These are phyloP conservation scores for Nemophila menziesii DNA, from an alignment of 257 asterid genomes.

Conservation along the genomic window DNA sequence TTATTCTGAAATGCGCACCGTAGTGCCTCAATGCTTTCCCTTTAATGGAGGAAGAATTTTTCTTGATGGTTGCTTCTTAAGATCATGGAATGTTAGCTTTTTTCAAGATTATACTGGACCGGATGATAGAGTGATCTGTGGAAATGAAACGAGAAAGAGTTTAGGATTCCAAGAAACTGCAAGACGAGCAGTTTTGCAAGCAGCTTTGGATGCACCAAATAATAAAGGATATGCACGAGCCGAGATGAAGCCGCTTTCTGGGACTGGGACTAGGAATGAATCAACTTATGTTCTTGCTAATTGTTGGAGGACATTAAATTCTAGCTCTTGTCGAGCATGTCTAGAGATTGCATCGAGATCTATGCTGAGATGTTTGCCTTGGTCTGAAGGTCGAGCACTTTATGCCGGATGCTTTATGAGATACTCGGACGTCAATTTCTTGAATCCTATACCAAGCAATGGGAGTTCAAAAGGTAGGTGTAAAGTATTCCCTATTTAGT, in stretches of 20 bases:
- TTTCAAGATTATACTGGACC: conserved; percentile 12
- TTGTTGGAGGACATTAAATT: conserved; percentile 14
- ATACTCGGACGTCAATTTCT: conserved; percentile 15
- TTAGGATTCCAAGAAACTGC: conserved; percentile 3
- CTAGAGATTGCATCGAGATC: conserved; percentile 11
- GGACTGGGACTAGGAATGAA: conserved; percentile 6
- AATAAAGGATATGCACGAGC: conserved; percentile 6
- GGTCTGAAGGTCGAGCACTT: conserved; percentile 15
- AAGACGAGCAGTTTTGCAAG: conserved; percentile 5
- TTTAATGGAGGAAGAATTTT: conserved; percentile 9
- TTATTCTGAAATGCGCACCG: conserved; percentile 5
- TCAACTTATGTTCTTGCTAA: conserved; percentile 15
- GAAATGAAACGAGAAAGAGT: conserved; percentile 13
- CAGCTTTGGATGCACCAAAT: conserved; percentile 3
- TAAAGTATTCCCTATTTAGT: too few relatives aligned
- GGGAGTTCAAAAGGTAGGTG: conserved; percentile 3
- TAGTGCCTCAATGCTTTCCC: conserved; percentile 14
- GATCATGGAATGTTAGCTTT: conserved; percentile 9
- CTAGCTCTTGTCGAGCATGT: conserved; percentile 1
- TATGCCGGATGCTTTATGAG: conserved; percentile 17
- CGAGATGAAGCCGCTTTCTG: conserved; percentile 4
- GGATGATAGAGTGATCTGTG: conserved; percentile 10
- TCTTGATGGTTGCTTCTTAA: conserved; percentile 17
- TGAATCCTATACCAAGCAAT: neutral
- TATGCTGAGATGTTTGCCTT: conserved; percentile 11